Evolutionary conservation across 139 green algal species (phyloP).

Genomic region (Chlorella sorokiniana): DNA sequence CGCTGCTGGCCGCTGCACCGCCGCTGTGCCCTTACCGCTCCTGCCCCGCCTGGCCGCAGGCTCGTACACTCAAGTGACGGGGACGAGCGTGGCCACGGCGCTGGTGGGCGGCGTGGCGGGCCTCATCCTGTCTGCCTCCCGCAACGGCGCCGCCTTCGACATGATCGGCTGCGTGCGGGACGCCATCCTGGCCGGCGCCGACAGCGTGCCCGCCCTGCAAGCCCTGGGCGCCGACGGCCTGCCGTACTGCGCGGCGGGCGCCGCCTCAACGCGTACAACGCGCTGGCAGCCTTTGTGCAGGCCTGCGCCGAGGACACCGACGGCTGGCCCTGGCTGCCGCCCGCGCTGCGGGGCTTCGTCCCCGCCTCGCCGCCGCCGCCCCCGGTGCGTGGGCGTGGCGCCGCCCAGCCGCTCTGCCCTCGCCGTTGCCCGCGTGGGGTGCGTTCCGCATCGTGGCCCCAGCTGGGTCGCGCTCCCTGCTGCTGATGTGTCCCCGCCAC

Average conservation of each 20-base stretch:
- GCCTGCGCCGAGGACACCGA: neutral
- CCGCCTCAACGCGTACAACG: slow-evolving; percentile 20
- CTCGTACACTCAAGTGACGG: neutral
- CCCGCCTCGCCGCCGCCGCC: neutral
- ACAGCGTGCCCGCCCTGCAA: neutral
- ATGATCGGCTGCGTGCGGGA: neutral
- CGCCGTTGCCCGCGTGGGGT: too few species aligned
- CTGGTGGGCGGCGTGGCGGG: slow-evolving; percentile 6
- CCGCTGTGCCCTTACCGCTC: neutral
- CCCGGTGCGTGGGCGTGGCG: too few species aligned
- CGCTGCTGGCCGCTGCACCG: neutral
- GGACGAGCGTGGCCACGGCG: neutral
- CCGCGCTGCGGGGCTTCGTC: neutral
- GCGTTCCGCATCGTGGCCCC: too few species aligned
- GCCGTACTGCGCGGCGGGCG: neutral
- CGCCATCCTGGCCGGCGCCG: neutral
- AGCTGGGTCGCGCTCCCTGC: too few species aligned
- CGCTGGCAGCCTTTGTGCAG: neutral
- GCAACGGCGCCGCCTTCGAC: too few species aligned
- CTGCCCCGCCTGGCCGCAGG: neutral
- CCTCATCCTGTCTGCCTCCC: neutral
- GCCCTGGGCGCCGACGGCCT: neutral
- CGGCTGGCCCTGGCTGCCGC: neutral
- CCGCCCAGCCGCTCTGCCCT: too few species aligned
- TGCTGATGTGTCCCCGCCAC: too few species aligned